phyloP scores from a whole-genome alignment of 2,329 filamentous ascomycete species.

The Clonostachys sp. region DNA sequence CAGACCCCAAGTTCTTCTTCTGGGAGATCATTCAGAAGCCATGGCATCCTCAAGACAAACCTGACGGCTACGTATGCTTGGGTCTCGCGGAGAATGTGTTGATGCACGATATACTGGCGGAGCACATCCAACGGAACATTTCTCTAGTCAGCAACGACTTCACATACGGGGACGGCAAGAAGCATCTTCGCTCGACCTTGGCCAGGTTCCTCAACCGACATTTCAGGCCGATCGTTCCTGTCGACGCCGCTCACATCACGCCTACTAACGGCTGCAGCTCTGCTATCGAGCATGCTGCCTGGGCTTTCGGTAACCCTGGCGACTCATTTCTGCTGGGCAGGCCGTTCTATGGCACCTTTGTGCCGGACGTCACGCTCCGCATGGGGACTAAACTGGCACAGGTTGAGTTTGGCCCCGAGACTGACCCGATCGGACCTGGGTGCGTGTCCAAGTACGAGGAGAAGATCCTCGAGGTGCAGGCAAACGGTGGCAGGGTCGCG shows the following conservation, averaged over 20 bases:
- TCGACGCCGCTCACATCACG: conserved; percentile 24
- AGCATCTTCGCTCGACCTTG: conserved; percentile 20
- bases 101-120: conserved; percentile 39
- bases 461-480: conserved; percentile 28
- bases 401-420: conserved; percentile 31
- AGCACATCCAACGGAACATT: conserved; percentile 32
- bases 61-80: conserved; percentile 40
- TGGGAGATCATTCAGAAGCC: conserved; percentile 39
- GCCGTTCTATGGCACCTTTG: conserved; percentile 44
- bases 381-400: conserved; percentile 33
- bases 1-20: conserved; percentile 18
- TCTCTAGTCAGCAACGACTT: conserved; percentile 20
- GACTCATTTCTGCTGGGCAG: conserved; percentile 33
- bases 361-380: conserved; percentile 35
- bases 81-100: conserved; percentile 48
- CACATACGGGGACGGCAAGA: conserved; percentile 35
- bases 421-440: conserved; percentile 38
- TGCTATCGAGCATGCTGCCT: conserved; percentile 32
- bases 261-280: conserved; percentile 33
- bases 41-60: conserved; percentile 33
- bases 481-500: conserved; percentile 31
- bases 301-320: conserved; percentile 30
- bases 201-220: conserved; percentile 27
- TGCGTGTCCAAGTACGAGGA: conserved; percentile 31
- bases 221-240: conserved; percentile 16